These are phyloP conservation scores for Jamesozyma gamospora DNA, from an alignment of 805 yeast genomes.

Conservation along the genomic window DNA sequence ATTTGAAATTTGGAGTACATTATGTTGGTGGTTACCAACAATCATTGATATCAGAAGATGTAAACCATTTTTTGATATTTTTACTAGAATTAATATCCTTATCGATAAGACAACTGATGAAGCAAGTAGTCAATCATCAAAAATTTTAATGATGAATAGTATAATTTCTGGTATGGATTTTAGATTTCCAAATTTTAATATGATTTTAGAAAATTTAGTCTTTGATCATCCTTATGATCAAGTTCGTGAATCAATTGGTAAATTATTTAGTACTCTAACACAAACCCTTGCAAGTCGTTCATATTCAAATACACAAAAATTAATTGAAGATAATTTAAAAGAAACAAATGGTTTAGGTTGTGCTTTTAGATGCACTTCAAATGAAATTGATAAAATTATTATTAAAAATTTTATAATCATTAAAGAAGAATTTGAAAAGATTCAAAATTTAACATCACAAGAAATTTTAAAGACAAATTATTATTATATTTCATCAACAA, in stretches of 20 bases:
- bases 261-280: conserved; percentile 33
- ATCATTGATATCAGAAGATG: conserved; percentile 61
- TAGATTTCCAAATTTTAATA: conserved; percentile 42
- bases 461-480: conserved; percentile 52
- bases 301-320: conserved; percentile 11
- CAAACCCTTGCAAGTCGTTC: conserved; percentile 11
- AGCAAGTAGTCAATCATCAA: conserved; percentile 56
- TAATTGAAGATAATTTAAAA: conserved; percentile 9
- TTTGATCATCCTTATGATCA: conserved; percentile 59
- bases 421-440: conserved; percentile 30
- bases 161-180: conserved; percentile 41
- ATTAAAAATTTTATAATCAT: conserved; percentile 37
- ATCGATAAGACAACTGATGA: conserved; percentile 46
- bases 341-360: conserved; percentile 29
- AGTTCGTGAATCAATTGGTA: conserved; percentile 62
- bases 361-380: conserved; percentile 25
- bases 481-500: conserved; percentile 55
- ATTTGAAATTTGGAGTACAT: conserved; percentile 61
- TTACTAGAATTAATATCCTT: conserved; percentile 35
- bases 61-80: conserved; percentile 39
- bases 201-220: conserved; percentile 33
- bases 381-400: conserved; percentile 31
- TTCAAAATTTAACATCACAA: conserved; percentile 39
- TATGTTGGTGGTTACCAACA: conserved; percentile 64
- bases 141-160: conserved; percentile 42